Base-by-base conservation (phyloP, 306 rosid species). In the Calophaca sinica region DNA sequence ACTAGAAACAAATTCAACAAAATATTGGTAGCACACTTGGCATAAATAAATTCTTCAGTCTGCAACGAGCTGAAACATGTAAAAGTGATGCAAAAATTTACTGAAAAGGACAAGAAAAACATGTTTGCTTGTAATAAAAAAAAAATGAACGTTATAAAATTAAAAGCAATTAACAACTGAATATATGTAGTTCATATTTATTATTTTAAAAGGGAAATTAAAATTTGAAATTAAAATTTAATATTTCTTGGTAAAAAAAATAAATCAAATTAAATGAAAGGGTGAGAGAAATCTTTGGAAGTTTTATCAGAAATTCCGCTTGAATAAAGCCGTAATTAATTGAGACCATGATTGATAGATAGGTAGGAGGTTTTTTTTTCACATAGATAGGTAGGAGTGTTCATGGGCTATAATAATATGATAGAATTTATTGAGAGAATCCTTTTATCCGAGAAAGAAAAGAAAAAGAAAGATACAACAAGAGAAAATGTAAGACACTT, bases 271-370 rank as follows among this genome's bases (percentile, higher is more conserved):
- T 7, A 12, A 60, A n/a, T n/a, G 32, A 26, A 1, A 60, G 35
- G 28, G 66, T 20, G 38, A 26, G 26, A 67, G 36, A 74, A 35
- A 62, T 12, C 42, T 20, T 11, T 53, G 38, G 74, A 77, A 59
- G 57, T 74, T 28, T 72, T 58, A 14, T 60, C 74, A 2, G 84
- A 69, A 38, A 44, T 45, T 57, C 81, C 80, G 33, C 50, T 31
- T 36, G 89, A 79, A 72, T 79, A 51, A 80, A 82, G 75, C 44
- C 49, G 6, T 9, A 57, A 79, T 46, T n/a, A n/a, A 10, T 55
- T 52, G 84, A 80, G n/a, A n/a, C n/a, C n/a, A n/a, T n/a, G n/a
- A n/a, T n/a, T 58, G 41, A 4, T 7, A 57, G 39, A 2, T 32
- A 32, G 36, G 36, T 32, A 32, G 36, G 36, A 2, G n/a, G n/a